Conservation (phyloP, 345 rosid species). For the Syzygium jambos region DNA sequence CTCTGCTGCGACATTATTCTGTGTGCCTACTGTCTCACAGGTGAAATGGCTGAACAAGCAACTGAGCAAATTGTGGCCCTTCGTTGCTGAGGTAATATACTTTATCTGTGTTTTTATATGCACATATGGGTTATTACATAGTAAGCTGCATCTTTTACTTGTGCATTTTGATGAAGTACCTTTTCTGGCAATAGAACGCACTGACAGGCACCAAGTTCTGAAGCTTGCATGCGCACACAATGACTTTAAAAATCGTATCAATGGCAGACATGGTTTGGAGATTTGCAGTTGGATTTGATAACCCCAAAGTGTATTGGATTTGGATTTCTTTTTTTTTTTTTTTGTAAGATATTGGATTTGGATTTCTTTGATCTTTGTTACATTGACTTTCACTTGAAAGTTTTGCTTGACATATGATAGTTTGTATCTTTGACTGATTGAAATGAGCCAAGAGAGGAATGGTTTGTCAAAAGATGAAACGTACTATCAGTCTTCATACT, state of each 20-base stretch:
- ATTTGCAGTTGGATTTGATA: neutral
- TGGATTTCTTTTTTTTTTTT: neutral
- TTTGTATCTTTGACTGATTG: neutral
- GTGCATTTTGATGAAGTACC: neutral
- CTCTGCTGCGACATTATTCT: neutral
- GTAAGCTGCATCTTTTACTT: neutral
- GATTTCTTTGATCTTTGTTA: neutral
- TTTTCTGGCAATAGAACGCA: neutral
- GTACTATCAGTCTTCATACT: neutral
- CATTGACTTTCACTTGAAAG: neutral
- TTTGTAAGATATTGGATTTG: neutral
- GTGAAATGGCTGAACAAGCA: constrained; percentile 99
- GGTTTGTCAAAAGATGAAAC: neutral
- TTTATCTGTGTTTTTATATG: constrained; percentile 2
- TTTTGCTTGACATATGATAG: neutral
- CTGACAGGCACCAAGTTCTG: neutral
- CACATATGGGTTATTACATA: neutral
- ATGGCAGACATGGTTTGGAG: neutral
- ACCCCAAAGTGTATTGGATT: neutral
- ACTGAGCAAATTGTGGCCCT: constrained; percentile 94
- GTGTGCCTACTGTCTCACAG: constrained; percentile 30
- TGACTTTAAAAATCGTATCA: neutral
- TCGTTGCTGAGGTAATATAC: constrained; percentile 74
- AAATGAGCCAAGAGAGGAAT: neutral
- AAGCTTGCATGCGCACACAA: neutral